These are phyloP conservation scores for Saccharomycopsis capsularis DNA, from an alignment of 805 yeast genomes.

Conservation along the genomic window DNA sequence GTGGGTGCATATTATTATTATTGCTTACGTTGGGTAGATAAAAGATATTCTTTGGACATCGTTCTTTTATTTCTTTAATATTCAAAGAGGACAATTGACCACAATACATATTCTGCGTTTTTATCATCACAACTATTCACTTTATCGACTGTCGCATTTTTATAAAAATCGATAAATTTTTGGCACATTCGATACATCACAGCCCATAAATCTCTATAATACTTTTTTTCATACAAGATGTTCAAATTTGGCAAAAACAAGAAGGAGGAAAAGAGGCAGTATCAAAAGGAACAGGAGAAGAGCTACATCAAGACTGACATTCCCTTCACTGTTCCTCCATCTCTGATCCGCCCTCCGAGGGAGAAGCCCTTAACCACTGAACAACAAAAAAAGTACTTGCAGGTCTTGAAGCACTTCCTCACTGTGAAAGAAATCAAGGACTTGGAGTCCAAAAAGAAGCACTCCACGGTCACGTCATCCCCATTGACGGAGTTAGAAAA, in stretches of 20 bases:
- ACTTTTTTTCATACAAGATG: too few species aligned
- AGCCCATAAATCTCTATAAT: too few species aligned
- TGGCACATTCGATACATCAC: too few species aligned
- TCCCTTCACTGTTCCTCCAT: slow-evolving; percentile 56
- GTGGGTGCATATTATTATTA: too few species aligned
- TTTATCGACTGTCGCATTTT: too few species aligned
- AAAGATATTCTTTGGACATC: too few species aligned
- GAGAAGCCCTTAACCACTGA: slow-evolving; percentile 40
- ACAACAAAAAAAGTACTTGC: slow-evolving; percentile 53
- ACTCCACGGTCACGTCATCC: neutral
- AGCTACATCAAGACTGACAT: slow-evolving; percentile 25
- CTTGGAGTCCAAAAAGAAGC: slow-evolving; percentile 3
- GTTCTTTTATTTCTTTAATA: too few species aligned
- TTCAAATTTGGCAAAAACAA: slow-evolving; percentile 20
- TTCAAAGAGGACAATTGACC: too few species aligned
- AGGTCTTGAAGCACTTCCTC: slow-evolving; percentile 52
- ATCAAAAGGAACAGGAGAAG: neutral
- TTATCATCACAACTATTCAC: too few species aligned
- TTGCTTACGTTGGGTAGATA: too few species aligned
- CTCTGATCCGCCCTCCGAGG: slow-evolving; percentile 42
- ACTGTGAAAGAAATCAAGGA: slow-evolving; percentile 2
- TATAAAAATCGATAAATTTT: too few species aligned
- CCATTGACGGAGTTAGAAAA: slow-evolving; percentile 18
- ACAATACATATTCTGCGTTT: too few species aligned
- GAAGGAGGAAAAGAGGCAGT: slow-evolving; percentile 8